Evolutionary conservation across 1,139 yeast species (phyloP).

Genomic region (Yamadazyma dushanensis): DNA sequence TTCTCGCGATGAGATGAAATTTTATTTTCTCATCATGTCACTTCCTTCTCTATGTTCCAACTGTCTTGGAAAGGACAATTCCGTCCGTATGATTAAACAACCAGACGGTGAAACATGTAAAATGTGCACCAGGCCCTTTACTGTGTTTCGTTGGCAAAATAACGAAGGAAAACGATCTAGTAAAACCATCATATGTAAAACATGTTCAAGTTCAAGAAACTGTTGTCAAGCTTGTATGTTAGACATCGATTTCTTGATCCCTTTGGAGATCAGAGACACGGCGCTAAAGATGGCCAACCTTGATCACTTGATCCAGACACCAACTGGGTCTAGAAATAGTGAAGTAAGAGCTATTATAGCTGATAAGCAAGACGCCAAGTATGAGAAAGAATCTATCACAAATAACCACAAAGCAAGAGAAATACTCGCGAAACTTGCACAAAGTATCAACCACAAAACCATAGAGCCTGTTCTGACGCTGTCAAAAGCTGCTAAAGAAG

Average conservation of each 20-base stretch:
- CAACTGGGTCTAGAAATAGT: conserved; percentile 20
- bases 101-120: conserved; percentile 74
- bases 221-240: conserved; percentile 89
- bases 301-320: conserved; percentile 23
- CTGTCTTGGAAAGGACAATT: conserved; percentile 69
- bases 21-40: conserved; percentile 5
- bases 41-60: conserved; percentile 67
- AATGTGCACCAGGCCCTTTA: conserved; percentile 81
- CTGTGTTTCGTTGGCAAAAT: conserved; percentile 72
- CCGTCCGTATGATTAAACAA: conserved; percentile 71
- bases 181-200: conserved; percentile 64
- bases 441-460: conserved; percentile 6
- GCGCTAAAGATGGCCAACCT: conserved; percentile 75
- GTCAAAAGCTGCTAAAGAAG: conserved; percentile 1
- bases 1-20: conserved; percentile 1
- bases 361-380: conserved; percentile 37
- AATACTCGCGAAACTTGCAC: conserved; percentile 12
- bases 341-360: conserved; percentile 46
- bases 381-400: conserved; percentile 31
- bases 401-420: conserved; percentile 13
- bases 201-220: conserved; percentile 76
- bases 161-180: conserved; percentile 38
- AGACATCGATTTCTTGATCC: conserved; percentile 78
- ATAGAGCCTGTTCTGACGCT: conserved; percentile 9
- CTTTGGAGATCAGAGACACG: conserved; percentile 76